Conservation (phyloP, 2,329 filamentous ascomycete species). For the Hypoxylon sp. region DNA sequence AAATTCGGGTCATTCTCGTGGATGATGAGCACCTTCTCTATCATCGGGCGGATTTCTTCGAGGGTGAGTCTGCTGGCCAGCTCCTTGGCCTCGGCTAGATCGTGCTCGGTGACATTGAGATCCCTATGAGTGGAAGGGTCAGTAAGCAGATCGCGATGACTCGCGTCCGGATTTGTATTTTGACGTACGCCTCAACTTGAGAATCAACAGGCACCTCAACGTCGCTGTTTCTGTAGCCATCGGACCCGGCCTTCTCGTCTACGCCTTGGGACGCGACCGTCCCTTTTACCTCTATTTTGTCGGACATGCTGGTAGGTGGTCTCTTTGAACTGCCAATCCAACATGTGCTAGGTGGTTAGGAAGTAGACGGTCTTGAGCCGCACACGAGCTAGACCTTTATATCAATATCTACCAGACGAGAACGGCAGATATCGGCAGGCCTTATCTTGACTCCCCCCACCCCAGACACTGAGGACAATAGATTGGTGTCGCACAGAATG, state of each 20-base stretch:
- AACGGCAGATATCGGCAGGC: neutral
- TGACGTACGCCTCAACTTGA: conserved; percentile 38
- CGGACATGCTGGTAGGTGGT: conserved; percentile 14
- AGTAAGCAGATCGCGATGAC: neutral
- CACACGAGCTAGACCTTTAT: conserved; percentile 8
- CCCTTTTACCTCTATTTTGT: conserved; percentile 23
- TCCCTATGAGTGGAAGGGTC: conserved; percentile 26
- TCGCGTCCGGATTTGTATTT: neutral
- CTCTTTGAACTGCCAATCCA: neutral
- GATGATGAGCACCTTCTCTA: conserved; percentile 55
- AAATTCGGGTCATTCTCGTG: conserved; percentile 63
- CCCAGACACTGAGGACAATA: neutral
- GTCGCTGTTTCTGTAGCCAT: conserved; percentile 29
- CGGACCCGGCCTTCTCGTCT: conserved; percentile 24
- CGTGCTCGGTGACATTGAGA: conserved; percentile 45
- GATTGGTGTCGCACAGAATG: neutral
- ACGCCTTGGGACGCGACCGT: conserved; percentile 21
- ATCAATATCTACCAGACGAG: neutral
- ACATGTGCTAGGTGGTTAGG: neutral
- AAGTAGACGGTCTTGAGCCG: neutral
- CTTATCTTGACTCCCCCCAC: neutral
- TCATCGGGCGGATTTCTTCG: conserved; percentile 46
- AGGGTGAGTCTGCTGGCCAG: conserved; percentile 41
- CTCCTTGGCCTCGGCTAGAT: conserved; percentile 44
- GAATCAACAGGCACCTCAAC: conserved; percentile 26